Percentiles rank a stretch among this genome's conserved stretches.
phyloP scores from a whole-genome alignment of 2,329 filamentous ascomycete genomes.

The Hymenoscyphus scutula region DNA sequence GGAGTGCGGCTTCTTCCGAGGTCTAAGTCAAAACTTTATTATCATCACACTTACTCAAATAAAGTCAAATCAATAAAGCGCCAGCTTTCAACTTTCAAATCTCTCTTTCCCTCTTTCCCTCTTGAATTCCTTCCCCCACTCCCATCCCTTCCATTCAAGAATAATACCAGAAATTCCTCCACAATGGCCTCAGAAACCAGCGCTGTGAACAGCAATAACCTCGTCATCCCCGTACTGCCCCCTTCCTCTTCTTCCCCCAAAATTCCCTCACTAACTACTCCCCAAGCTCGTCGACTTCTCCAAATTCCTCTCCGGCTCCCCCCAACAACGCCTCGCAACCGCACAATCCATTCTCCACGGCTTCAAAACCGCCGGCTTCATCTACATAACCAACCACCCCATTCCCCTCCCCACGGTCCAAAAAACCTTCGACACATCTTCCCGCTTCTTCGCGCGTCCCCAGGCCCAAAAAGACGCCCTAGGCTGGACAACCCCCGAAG shows the following conservation, averaged over 20 bases:
- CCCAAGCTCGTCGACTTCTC: conserved; percentile 75
- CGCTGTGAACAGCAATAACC: conserved; percentile 48
- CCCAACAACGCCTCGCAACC: conserved; percentile 58
- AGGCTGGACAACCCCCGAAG: conserved; percentile 68
- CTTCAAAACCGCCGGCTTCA: conserved; percentile 83
- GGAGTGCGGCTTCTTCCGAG: conserved; percentile 14
- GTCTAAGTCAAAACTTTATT: not conserved
- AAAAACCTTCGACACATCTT: conserved; percentile 64
- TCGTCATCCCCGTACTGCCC: conserved; percentile 53
- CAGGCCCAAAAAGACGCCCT: conserved; percentile 60
- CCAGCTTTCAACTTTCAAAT: not conserved
- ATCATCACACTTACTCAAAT: not conserved
- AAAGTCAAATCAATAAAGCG: not conserved
- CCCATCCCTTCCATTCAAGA: not conserved
- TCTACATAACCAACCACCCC: conserved; percentile 81
- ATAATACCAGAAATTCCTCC: not conserved
- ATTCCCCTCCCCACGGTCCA: conserved; percentile 59
- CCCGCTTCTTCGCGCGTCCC: conserved; percentile 65
- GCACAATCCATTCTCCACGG: conserved; percentile 72
- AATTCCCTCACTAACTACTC: conserved; percentile 9
- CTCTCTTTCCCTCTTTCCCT: not conserved
- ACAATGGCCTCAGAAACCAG: conserved; percentile 31
- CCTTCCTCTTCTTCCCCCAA: not conserved
- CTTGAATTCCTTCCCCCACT: not conserved
- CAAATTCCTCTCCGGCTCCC: conserved; percentile 63